Evolutionary conservation across 192 early-diverging fungal species (phyloP).

Genomic region (Mortierella claussenii): DNA sequence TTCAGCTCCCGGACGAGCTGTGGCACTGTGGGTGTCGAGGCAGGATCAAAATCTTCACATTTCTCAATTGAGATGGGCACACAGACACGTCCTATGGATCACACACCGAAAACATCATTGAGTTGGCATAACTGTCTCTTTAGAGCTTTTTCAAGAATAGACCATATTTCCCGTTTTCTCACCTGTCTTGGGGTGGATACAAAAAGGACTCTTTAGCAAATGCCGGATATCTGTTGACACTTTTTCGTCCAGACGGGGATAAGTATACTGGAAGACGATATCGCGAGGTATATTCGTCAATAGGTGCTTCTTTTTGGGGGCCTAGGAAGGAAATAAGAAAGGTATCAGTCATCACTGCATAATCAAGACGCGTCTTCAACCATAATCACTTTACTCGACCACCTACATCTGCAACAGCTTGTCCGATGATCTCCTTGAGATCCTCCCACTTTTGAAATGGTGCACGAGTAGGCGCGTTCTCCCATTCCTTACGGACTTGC

Average conservation of each 20-base stretch:
- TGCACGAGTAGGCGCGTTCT: slow-evolving; percentile 16
- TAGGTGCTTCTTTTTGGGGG: slow-evolving; percentile 50
- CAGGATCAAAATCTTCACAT: slow-evolving; percentile 89
- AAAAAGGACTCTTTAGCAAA: slow-evolving; percentile 97
- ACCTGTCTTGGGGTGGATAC: slow-evolving; percentile 96
- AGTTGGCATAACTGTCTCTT: too few relatives aligned
- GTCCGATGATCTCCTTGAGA: slow-evolving; percentile 35
- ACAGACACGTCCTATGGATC: slow-evolving; percentile 79
- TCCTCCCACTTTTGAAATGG: slow-evolving; percentile 60
- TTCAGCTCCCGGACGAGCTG: slow-evolving; percentile 76
- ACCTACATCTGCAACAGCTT: slow-evolving; percentile 12
- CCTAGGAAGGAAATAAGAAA: slow-evolving; percentile 4
- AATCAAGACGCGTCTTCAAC: too few relatives aligned
- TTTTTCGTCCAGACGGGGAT: slow-evolving; percentile 94
- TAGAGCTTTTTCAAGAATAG: too few relatives aligned
- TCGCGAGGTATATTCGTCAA: slow-evolving; percentile 66
- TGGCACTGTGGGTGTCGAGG: slow-evolving; percentile 77
- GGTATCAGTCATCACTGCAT: too few relatives aligned
- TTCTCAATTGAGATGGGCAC: slow-evolving; percentile 85
- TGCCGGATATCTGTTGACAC: slow-evolving; percentile 92
- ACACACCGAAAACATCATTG: not conserved
- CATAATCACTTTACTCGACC: too few relatives aligned
- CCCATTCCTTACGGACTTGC: slow-evolving; percentile 56
- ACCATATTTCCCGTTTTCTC: slow-evolving; percentile 29
- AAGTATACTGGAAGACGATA: slow-evolving; percentile 90